Conservation (phyloP, 2,329 filamentous ascomycete genomes). For the Knufia fluminis region DNA sequence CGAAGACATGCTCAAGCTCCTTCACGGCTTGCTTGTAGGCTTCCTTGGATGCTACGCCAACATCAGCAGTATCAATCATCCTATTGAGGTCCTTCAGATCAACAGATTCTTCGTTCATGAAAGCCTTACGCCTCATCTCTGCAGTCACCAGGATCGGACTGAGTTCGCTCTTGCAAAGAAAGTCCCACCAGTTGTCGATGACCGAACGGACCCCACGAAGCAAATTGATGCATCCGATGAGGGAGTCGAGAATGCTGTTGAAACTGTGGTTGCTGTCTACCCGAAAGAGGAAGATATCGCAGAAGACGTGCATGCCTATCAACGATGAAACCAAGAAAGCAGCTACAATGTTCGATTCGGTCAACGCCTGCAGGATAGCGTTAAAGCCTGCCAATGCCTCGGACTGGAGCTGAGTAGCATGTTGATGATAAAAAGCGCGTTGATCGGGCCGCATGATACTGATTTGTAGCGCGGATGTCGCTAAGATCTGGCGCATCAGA, state of each 20-base stretch:
- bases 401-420: constrained; percentile 18
- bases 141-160: constrained; percentile 8
- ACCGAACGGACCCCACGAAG: constrained; percentile 22
- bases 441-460: constrained; percentile 28
- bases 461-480: constrained; percentile 25
- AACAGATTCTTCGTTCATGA: background rate
- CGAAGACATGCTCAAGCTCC: constrained; percentile 14
- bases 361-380: constrained; percentile 10
- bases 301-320: constrained; percentile 27
- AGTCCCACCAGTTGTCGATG: constrained; percentile 8
- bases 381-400: constrained; percentile 18
- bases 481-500: constrained; percentile 20
- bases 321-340: constrained; percentile 19
- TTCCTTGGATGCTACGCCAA: constrained; percentile 6
- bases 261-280: constrained; percentile 26
- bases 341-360: constrained; percentile 14
- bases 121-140: background rate
- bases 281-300: constrained; percentile 38
- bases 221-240: constrained; percentile 21
- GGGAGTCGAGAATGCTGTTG: constrained; percentile 26
- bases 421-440: constrained; percentile 11
- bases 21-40: constrained; percentile 13
- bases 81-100: constrained; percentile 4
- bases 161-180: constrained; percentile 14
- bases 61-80: constrained; percentile 10